Evolutionary conservation across 208 protist genomes (phyloP), one percentile per base, ranked within the genome.

Genomic region (Trypanosoma cruzi): DNA sequence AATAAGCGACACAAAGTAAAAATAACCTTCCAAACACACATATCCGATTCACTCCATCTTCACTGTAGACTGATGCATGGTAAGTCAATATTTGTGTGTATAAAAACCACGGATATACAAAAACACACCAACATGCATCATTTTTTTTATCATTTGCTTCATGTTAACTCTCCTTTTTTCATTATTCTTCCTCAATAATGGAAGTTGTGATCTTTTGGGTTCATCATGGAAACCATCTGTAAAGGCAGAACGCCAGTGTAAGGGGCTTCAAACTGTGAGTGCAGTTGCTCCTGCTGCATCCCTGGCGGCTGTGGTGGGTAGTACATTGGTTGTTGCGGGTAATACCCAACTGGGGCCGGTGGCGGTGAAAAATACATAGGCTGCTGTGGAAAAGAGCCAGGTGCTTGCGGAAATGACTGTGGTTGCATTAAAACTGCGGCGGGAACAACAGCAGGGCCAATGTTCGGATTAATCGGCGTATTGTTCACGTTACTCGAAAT

Each of bases 341-440:
- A 69, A 32, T 70, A 80, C 3, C 56, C 50, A 18, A 37, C 49
- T 40, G 48, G 61, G 1, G 63, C 74, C 44, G 34, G 40, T 48
- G 56, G 66, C 24, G 37, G 29, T n/a, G 61, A 62, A 4, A 64
- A 76, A 29, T 71, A 77, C 42, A 50, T 60, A 13, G 50, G 68
- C 29, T 37, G 62, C 8, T 61, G 73, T 56, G 36, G 60, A n/a
- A 70, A 68, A 20, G 65, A 54, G 4, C 49, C 44, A 32, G 64
- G 65, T 53, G 75, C 65, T 72, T 63, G 77, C 1, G 65, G 67
- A 7, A 56, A 61, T 62, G 71, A 73, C 49, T 54, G 59, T 77
- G 75, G 36, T 48, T 73, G 63, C 61, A 61, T 52, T 14, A 82
- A 66, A 8, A 60, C 64, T 29, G 44, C 76, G 57, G 55, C 76